Conservation (phyloP, 2,329 filamentous ascomycete genomes). For the Ciborinia camelliae region DNA sequence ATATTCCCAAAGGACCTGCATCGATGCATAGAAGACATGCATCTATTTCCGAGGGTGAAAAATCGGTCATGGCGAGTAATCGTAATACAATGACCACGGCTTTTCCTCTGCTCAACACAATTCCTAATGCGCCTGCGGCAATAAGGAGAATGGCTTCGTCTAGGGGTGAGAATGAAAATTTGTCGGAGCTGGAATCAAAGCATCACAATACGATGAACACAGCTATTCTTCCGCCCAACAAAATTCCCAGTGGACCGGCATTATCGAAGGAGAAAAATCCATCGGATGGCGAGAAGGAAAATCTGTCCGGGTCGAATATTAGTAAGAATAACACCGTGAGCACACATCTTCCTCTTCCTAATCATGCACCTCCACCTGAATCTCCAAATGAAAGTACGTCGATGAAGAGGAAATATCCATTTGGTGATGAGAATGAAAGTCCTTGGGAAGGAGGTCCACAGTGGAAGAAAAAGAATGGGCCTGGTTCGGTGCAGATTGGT, state of each 20-base stretch:
- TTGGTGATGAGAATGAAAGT: not conserved
- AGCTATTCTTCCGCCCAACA: too few species aligned
- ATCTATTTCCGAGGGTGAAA: not conserved
- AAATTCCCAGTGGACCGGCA: too few species aligned
- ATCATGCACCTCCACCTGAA: too few species aligned
- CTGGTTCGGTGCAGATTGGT: not conserved
- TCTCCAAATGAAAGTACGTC: not conserved
- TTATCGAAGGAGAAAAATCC: too few species aligned
- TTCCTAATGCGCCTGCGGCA: not conserved
- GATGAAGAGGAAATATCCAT: not conserved
- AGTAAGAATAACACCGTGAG: not conserved
- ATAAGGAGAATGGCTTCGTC: not conserved
- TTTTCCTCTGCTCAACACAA: not conserved
- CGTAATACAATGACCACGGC: not conserved
- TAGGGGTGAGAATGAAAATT: too few species aligned
- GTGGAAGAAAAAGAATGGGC: not conserved
- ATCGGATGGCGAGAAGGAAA: not conserved
- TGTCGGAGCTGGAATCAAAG: not conserved
- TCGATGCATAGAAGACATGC: not conserved
- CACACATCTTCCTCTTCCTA: not conserved
- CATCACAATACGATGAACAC: too few species aligned
- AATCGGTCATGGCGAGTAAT: too few species aligned
- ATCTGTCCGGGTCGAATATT: not conserved
- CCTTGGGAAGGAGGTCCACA: not conserved
- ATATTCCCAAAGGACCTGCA: not conserved